Evolutionary conservation across 2,329 filamentous ascomycete species (phyloP), one percentile per base, ranked within the genome.

Genomic region (Botrytis medusae): DNA sequence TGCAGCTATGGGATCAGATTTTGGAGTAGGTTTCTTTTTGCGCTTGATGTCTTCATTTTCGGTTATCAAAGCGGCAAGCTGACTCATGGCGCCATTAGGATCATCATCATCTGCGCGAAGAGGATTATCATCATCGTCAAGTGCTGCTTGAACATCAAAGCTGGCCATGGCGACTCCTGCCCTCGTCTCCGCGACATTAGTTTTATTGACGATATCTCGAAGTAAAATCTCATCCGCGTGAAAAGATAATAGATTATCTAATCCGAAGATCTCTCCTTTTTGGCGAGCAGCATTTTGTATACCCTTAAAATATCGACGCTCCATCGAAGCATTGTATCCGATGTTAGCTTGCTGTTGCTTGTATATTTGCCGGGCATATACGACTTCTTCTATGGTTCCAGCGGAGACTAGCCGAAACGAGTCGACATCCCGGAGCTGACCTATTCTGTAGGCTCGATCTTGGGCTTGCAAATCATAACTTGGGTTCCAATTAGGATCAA

Each of bases 301-400:
- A 59, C 96, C 96, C 77, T 92, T 94, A 84, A 99, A 99, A 82
- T 99, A 99, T 2, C 96, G 90, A 5, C 96, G 90, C 82, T 99
- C 96, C 8, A 91, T 92, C 0, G 93, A 97, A 0, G 96, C 96
- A 48, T 91, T 97, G 82, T 99, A 98, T 0, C 93, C 96, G 74
- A 99, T 98, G 79, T 98, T 98, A 40, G 96, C 95, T 83, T 98
- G 96, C 79, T 99, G 96, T 80, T 99, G 96, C 82, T 99, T 99
- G 86, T 99, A 99, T 57, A 99, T 96, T 79, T 99, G 96, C 10
- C 96, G 89, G 0, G 95, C 96, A 79, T 99, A 99, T 12, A 98
- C 94, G 71, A 98, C 96, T 82, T 99, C 96, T 80, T 99, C 96
- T 25, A 99, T 94, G 0, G 96, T 98, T 0, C 96, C 96, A 1